Evolutionary conservation across 2,329 filamentous ascomycete species (phyloP).

Genomic region (Sclerotinia nivalis): DNA sequence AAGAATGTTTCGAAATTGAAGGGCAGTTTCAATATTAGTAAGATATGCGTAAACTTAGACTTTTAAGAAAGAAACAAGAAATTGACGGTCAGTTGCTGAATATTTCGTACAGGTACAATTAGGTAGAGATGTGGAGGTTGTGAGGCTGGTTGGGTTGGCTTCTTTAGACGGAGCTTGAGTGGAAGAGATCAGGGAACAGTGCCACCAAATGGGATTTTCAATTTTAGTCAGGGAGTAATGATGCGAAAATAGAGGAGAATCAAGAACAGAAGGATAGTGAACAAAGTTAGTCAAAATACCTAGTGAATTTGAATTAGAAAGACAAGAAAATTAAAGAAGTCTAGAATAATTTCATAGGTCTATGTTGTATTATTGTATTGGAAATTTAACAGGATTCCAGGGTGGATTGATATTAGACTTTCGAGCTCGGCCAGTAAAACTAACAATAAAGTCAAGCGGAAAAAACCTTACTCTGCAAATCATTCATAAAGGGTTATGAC

Average conservation of each 20-base stretch:
- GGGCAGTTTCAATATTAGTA: neutral
- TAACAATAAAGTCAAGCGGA: neutral
- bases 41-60: neutral
- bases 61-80: neutral
- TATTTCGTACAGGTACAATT: slow-evolving; percentile 10
- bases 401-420: neutral
- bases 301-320: neutral
- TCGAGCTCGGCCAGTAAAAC: neutral
- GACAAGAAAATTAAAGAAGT: slow-evolving; percentile 9
- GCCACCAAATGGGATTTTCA: slow-evolving; percentile 8
- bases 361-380: neutral
- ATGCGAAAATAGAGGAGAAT: neutral
- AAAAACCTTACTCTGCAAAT: slow-evolving; percentile 8
- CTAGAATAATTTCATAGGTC: slow-evolving; percentile 7
- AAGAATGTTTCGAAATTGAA: neutral
- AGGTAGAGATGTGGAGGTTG: neutral
- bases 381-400: slow-evolving; percentile 1
- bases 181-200: neutral
- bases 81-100: slow-evolving; percentile 13
- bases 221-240: slow-evolving; percentile 11
- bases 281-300: neutral
- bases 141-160: slow-evolving; percentile 13
- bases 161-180: slow-evolving; percentile 12
- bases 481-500: neutral
- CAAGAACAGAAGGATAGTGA: neutral